Evolutionary conservation across 768 basidiomycete genomes (phyloP), one percentile per base, ranked within the genome.

Genomic region (Pleurotus salmoneostramineus): DNA sequence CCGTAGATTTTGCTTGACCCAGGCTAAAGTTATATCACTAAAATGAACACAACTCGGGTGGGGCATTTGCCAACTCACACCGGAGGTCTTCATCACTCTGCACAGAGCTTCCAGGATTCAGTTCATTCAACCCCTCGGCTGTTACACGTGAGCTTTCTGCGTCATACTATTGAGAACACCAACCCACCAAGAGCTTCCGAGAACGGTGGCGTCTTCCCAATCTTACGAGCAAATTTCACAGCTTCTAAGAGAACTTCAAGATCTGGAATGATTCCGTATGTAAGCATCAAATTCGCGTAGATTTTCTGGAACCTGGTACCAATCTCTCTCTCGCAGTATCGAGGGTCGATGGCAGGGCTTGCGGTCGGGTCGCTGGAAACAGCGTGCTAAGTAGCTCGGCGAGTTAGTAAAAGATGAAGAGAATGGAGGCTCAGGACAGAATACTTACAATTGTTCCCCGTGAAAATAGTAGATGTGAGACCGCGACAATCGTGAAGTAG

Each of bases 401-500:
- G 21, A 27, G 21, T 27, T 27, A 27, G 21, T 27, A 27, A 27
- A 27, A 27, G 37, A 40, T 40, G 37, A 40, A n/a, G 37, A n/a
- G n/a, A 40, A 40, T 10, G 37, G n/a, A 40, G n/a, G 37, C 37
- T 40, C 37, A 40, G 8, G 10, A n/a, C 50, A 3, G 50, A 31
- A 27, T 31, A 34, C 50, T 33, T 3, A 51, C 50, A 32, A 35
- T 45, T 8, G n/a, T 32, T 50, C 81, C 81, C 11, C 73, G 65
- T 32, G 71, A 70, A 60, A 74, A 68, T 1, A 74, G 71, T 59
- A 72, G 74, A 51, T 70, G 69, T 1, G 73, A 59, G 6, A 56
- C 52, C 6, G 62, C 12, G 10, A 60, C 31, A 4, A 66, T 31
- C 0, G 68, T 58, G 21, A 54, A 58, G 48, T 71, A 71, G 6